phyloP scores from a whole-genome alignment of 1,139 yeast genomes.

The Hyphopichia khmerensis region DNA sequence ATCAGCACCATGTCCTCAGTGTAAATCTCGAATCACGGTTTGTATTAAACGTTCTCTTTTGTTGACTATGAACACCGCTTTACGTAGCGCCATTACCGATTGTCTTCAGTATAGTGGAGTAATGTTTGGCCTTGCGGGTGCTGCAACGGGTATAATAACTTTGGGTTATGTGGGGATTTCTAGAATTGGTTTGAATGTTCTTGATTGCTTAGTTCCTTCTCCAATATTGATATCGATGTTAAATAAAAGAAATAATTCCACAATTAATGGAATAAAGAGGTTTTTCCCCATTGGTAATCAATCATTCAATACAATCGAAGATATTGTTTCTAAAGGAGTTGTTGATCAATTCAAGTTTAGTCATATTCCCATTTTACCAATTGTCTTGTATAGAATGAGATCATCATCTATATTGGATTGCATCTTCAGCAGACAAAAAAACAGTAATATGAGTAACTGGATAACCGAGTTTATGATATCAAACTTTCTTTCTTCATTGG shows the following conservation, averaged over 20 bases:
- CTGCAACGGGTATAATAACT: conserved; percentile 42
- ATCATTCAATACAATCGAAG: conserved; percentile 31
- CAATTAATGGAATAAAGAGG: background rate
- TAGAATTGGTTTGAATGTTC: conserved; percentile 39
- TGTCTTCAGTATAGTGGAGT: conserved; percentile 32
- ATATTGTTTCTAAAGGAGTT: conserved; percentile 33
- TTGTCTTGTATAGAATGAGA: conserved; percentile 40
- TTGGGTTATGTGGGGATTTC: conserved; percentile 45
- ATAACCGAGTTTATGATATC: conserved; percentile 35
- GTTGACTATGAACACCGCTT: conserved; percentile 20
- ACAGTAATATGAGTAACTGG: conserved; percentile 18
- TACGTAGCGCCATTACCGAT: conserved; percentile 20
- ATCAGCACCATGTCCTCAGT: conserved; percentile 44
- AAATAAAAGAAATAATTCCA: conserved; percentile 12
- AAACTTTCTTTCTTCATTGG: conserved; percentile 40
- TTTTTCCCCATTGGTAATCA: conserved; percentile 12
- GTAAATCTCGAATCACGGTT: conserved; percentile 38
- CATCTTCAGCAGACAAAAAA: conserved; percentile 16
- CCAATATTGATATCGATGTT: conserved; percentile 32
- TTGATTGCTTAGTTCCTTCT: conserved; percentile 39
- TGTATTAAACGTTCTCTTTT: conserved; percentile 30
- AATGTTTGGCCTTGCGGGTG: conserved; percentile 39
- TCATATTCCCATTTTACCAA: conserved; percentile 42
- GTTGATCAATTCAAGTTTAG: conserved; percentile 42
- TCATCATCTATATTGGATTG: conserved; percentile 34